Evolutionary conservation across 257 asterid species (phyloP).

Genomic region (Ajuga chamaepitys): DNA sequence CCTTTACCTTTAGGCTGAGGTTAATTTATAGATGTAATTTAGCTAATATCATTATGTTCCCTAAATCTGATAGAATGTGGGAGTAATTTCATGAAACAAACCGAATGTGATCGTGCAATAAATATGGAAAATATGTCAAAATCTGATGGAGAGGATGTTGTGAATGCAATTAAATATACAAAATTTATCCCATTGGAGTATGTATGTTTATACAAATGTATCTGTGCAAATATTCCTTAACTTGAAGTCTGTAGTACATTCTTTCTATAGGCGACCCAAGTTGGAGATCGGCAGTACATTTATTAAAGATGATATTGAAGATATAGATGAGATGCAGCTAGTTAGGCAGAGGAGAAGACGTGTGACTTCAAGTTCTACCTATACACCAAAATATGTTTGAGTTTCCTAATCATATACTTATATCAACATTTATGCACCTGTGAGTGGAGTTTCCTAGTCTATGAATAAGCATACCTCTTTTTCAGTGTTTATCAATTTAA

Average conservation of each 20-base stretch:
- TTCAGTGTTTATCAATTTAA: slow-evolving; percentile 16
- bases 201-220: neutral
- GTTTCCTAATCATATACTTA: slow-evolving; percentile 6
- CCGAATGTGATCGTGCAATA: too few relatives aligned
- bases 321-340: slow-evolving; percentile 61
- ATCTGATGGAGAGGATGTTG: too few relatives aligned
- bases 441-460: neutral
- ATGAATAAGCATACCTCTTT: neutral
- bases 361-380: slow-evolving; percentile 40
- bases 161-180: too few relatives aligned
- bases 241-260: slow-evolving; percentile 1
- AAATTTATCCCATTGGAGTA: too few relatives aligned
- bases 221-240: neutral
- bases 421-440: neutral
- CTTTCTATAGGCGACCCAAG: slow-evolving; percentile 41
- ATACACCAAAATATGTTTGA: slow-evolving; percentile 30
- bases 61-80: too few relatives aligned
- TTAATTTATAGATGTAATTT: too few relatives aligned
- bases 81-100: too few relatives aligned
- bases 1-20: too few relatives aligned
- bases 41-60: too few relatives aligned
- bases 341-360: slow-evolving; percentile 77
- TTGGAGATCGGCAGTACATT: slow-evolving; percentile 68
- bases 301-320: slow-evolving; percentile 67
- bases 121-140: too few relatives aligned